phyloP scores from a whole-genome alignment of 306 rosid species.

The Vicia faba region DNA sequence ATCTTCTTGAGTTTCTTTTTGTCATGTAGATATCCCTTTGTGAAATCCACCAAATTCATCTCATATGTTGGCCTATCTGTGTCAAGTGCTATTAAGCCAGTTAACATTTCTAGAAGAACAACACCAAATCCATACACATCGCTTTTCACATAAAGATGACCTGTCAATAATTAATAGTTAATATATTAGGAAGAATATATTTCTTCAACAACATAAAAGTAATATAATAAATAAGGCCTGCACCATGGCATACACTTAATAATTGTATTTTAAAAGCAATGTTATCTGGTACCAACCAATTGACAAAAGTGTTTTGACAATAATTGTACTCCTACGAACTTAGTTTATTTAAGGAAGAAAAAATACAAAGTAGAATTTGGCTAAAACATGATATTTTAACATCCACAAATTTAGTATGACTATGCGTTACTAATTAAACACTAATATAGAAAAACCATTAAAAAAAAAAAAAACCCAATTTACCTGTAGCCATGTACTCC shows the following conservation, averaged over 20 bases:
- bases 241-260: not conserved
- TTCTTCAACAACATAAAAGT: conserved; percentile 1
- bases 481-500: conserved; percentile 78
- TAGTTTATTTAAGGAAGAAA: too few relatives aligned
- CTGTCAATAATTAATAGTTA: conserved; percentile 38
- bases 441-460: too few relatives aligned
- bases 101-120: conserved; percentile 72
- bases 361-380: too few relatives aligned
- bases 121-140: conserved; percentile 94
- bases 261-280: not conserved
- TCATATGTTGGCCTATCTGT: conserved; percentile 34
- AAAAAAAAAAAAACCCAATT: too few relatives aligned
- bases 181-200: not conserved
- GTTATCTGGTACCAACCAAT: not conserved
- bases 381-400: too few relatives aligned
- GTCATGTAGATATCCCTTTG: conserved; percentile 35
- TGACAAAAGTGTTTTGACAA: not conserved
- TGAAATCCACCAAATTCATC: conserved; percentile 53
- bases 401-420: too few relatives aligned
- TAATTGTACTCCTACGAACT: not conserved
- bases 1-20: conserved; percentile 51
- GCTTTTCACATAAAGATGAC: conserved; percentile 78
- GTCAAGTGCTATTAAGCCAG: conserved; percentile 66
- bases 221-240: conserved; percentile 7
- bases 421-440: too few relatives aligned